A percentile compares a stretch with the other conserved stretches of the same genome.
These are phyloP conservation scores for Ichthyophonus hoferi DNA, from an alignment of 208 protist species.

Conservation along the genomic window DNA sequence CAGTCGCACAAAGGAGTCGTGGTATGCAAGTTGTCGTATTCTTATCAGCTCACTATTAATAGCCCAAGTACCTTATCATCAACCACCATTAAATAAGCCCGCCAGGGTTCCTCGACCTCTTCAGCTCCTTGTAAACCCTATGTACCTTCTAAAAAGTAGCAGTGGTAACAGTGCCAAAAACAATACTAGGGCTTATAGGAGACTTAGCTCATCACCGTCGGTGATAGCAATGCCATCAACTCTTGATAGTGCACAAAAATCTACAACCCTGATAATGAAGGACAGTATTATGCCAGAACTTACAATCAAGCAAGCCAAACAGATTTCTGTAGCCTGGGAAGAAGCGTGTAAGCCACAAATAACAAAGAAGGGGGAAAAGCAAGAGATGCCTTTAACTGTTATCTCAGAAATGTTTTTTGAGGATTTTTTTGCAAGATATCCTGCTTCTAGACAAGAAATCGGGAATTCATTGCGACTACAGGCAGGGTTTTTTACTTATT, in stretches of 20 bases:
- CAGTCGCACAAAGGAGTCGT: background rate
- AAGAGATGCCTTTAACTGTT: background rate
- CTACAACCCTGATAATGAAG: background rate
- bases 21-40: background rate
- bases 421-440: background rate
- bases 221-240: too few species aligned
- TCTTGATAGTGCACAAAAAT: background rate
- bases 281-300: background rate
- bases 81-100: background rate
- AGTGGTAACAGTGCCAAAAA: too few species aligned
- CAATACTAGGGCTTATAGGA: too few species aligned
- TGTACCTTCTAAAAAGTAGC: too few species aligned
- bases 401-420: background rate
- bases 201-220: too few species aligned
- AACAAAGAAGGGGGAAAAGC: background rate
- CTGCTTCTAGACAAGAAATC: background rate
- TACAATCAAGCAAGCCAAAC: background rate
- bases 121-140: too few species aligned
- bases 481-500: background rate
- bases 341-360: background rate
- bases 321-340: background rate
- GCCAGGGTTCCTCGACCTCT: background rate
- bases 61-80: background rate
- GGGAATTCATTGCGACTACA: background rate
- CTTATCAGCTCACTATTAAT: background rate